Conservation (phyloP, 352 stramenopile species). For the Pythium brassicae region DNA sequence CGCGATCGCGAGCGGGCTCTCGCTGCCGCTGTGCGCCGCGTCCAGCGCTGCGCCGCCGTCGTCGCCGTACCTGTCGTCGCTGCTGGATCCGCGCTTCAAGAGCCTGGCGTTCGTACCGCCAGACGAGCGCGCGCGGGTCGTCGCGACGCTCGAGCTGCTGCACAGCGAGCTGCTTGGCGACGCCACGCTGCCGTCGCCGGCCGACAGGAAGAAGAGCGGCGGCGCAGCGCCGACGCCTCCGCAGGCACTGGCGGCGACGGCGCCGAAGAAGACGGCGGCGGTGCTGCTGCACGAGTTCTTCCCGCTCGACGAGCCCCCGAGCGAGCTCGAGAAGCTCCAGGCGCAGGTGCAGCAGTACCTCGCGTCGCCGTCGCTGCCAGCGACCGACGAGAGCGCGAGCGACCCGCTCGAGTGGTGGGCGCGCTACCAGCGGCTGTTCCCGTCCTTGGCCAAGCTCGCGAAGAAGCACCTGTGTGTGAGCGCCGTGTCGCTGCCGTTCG, state of each 20-base stretch:
- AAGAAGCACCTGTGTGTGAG: slow-evolving; percentile 79
- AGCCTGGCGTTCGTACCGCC: slow-evolving; percentile 17
- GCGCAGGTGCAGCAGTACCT: slow-evolving; percentile 46
- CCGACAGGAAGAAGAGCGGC: too few relatives aligned
- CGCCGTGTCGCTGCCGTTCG: slow-evolving; percentile 66
- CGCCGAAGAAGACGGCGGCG: slow-evolving; percentile 24
- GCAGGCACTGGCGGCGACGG: too few relatives aligned
- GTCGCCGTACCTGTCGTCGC: slow-evolving; percentile 60
- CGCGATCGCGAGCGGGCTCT: slow-evolving; percentile 41
- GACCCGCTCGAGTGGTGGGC: slow-evolving; percentile 84
- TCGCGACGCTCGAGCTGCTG: slow-evolving; percentile 17
- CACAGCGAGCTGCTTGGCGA: slow-evolving; percentile 35
- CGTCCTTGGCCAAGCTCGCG: slow-evolving; percentile 58
- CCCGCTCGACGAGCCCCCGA: slow-evolving; percentile 45
- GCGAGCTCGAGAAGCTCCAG: slow-evolving; percentile 56
- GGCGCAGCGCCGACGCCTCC: too few relatives aligned
- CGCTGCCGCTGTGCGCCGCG: slow-evolving; percentile 41
- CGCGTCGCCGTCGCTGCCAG: slow-evolving; percentile 55
- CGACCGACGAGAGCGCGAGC: slow-evolving; percentile 65
- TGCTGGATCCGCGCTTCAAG: slow-evolving; percentile 76
- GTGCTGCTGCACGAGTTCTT: slow-evolving; percentile 61
- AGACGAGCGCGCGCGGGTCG: too few relatives aligned
- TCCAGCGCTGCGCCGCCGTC: slow-evolving; percentile 28
- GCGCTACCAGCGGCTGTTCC: slow-evolving; percentile 66
- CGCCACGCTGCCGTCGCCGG: background rate